These are phyloP conservation scores for Polyrhizophydium stewartii DNA, from an alignment of 371 early-diverging fungal genomes.

Conservation along the genomic window DNA sequence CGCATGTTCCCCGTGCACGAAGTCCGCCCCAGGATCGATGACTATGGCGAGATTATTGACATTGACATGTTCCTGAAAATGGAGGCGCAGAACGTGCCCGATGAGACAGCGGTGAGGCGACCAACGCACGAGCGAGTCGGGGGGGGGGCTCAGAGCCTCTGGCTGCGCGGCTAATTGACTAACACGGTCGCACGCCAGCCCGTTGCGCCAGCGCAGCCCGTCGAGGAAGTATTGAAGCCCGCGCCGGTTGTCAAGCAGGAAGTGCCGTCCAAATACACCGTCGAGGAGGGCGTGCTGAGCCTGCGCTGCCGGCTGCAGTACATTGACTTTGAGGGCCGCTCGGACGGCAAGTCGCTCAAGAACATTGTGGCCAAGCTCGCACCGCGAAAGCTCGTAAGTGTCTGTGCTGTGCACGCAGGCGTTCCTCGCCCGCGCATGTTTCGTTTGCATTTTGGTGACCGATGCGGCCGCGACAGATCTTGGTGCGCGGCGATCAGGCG, in stretches of 20 bases:
- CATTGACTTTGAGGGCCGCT: constrained; percentile 87
- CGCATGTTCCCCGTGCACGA: constrained; percentile 90
- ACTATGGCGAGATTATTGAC: constrained; percentile 92
- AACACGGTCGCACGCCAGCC: too few relatives aligned
- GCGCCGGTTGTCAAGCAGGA: constrained; percentile 10
- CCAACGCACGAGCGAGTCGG: too few relatives aligned
- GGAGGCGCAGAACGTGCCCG: constrained; percentile 14
- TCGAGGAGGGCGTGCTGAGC: constrained; percentile 47
- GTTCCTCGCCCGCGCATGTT: not conserved
- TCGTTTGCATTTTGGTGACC: constrained; percentile 4
- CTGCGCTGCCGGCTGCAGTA: constrained; percentile 71
- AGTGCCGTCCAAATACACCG: constrained; percentile 74
- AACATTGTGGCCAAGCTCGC: constrained; percentile 80
- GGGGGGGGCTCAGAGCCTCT: too few relatives aligned
- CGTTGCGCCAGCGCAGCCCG: too few relatives aligned
- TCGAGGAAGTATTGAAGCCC: too few relatives aligned
- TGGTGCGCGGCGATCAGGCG: constrained; percentile 73
- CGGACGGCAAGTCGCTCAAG: constrained; percentile 82
- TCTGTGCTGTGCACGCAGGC: not conserved
- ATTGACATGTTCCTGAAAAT: constrained; percentile 30
- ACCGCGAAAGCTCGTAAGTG: constrained; percentile 75
- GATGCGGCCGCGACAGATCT: constrained; percentile 44
- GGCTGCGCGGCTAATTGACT: too few relatives aligned
- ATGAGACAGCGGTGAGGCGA: not conserved
- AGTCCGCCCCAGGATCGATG: constrained; percentile 75